These are phyloP conservation scores for Cytospora piceae DNA, from an alignment of 2,329 filamentous ascomycete species.

Conservation along the genomic window DNA sequence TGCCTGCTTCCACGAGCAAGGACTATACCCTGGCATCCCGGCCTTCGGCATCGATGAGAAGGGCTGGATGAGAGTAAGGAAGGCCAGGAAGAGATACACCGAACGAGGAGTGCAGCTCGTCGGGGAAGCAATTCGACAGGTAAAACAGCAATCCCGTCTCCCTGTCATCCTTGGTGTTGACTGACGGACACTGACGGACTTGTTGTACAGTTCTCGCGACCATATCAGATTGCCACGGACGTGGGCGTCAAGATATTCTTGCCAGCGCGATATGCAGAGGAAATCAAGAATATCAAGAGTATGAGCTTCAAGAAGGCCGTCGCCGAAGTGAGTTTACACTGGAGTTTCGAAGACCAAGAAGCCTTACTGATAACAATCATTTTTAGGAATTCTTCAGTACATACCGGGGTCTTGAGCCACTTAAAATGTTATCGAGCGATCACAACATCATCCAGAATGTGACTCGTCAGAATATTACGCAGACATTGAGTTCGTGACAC, in stretches of 20 bases:
- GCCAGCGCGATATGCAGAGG: slow-evolving; percentile 19
- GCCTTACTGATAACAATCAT: background rate
- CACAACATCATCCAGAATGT: slow-evolving; percentile 13
- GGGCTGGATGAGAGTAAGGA: slow-evolving; percentile 18
- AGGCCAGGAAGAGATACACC: slow-evolving; percentile 11
- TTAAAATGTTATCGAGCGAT: background rate
- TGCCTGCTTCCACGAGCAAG: slow-evolving; percentile 5
- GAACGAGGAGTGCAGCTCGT: slow-evolving; percentile 10
- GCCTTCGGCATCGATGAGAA: slow-evolving; percentile 13
- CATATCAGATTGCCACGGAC: slow-evolving; percentile 22
- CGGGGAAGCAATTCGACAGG: slow-evolving; percentile 9
- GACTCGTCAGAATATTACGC: slow-evolving; percentile 15
- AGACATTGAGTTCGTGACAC: slow-evolving; percentile 13
- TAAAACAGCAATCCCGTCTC: background rate
- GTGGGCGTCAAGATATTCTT: slow-evolving; percentile 21
- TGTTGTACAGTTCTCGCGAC: slow-evolving; percentile 5
- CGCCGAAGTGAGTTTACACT: background rate
- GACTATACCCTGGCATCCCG: slow-evolving; percentile 11
- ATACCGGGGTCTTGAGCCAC: slow-evolving; percentile 2
- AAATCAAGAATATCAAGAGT: slow-evolving; percentile 22
- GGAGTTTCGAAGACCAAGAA: too few species aligned
- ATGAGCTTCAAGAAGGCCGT: slow-evolving; percentile 19
- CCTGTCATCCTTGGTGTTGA: too few species aligned
- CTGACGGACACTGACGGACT: background rate
- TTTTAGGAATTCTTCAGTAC: slow-evolving; percentile 11